Conservation (phyloP, 2,329 filamentous ascomycete genomes). For the Huntiella bhutanensis region DNA sequence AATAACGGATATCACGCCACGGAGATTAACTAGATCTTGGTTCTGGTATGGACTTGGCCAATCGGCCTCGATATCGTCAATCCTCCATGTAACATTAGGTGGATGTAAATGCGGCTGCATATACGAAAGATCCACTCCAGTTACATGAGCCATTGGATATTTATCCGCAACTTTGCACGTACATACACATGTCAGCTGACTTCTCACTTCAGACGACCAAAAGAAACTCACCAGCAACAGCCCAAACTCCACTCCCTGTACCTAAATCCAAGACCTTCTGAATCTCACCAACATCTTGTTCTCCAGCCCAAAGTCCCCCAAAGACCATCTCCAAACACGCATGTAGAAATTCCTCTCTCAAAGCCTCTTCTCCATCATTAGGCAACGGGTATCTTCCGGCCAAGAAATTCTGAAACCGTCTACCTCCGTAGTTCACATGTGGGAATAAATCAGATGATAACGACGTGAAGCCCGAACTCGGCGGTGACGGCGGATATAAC, state of each 20-base stretch:
- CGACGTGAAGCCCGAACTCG: conserved; percentile 23
- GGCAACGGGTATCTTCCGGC: conserved; percentile 30
- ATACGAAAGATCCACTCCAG: conserved; percentile 26
- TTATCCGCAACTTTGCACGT: conserved; percentile 23
- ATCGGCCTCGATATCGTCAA: conserved; percentile 21
- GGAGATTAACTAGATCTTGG: too few species aligned
- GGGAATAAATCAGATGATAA: conserved; percentile 19
- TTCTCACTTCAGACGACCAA: background rate
- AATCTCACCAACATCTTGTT: conserved; percentile 22
- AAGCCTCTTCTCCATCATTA: conserved; percentile 33
- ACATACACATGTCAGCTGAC: background rate
- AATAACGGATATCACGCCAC: too few species aligned
- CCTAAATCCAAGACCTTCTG: conserved; percentile 33
- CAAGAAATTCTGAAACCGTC: conserved; percentile 30
- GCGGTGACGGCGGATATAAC: conserved; percentile 22
- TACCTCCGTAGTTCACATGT: conserved; percentile 23
- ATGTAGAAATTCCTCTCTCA: conserved; percentile 30
- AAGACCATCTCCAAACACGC: conserved; percentile 29
- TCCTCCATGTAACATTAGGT: conserved; percentile 34
- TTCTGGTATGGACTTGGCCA: conserved; percentile 19
- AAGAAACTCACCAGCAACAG: conserved; percentile 27
- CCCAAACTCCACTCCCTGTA: conserved; percentile 36
- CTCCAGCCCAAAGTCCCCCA: conserved; percentile 24
- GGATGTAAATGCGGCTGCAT: conserved; percentile 30
- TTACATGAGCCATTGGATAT: conserved; percentile 26